A percentile compares a stretch with the other conserved stretches of the same genome.
phyloP scores from a whole-genome alignment of 495 filamentous ascomycete species.

The Penicillium cosmopolitanum region DNA sequence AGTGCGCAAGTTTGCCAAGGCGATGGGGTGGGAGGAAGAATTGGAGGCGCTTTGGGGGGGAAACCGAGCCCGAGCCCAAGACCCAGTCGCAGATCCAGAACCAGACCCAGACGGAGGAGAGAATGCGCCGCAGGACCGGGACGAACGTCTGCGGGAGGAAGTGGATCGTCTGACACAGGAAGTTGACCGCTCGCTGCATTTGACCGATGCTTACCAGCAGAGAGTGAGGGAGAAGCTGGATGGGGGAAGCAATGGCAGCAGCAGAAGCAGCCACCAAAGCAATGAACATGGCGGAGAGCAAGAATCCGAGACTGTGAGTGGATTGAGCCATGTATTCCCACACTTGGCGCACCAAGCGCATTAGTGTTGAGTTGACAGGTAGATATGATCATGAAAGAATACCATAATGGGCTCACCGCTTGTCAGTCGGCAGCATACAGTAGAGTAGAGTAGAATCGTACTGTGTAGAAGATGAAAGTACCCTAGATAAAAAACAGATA shows the following conservation, averaged over 20 bases:
- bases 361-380: not conserved
- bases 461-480: too few species aligned
- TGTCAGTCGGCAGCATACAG: too few species aligned
- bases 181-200: conserved; percentile 52
- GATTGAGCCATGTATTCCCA: conserved; percentile 50
- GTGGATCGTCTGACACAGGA: conserved; percentile 57
- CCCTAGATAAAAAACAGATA: too few species aligned
- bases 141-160: conserved; percentile 59
- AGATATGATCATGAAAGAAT: not conserved
- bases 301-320: conserved; percentile 14
- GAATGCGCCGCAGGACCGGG: conserved; percentile 42
- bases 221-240: conserved; percentile 44
- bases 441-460: too few species aligned
- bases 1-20: conserved; percentile 79
- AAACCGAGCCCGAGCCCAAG: conserved; percentile 50
- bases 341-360: conserved; percentile 35
- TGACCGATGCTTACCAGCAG: conserved; percentile 50
- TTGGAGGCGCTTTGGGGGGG: conserved; percentile 70
- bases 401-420: too few species aligned
- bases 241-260: conserved; percentile 5
- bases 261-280: not conserved
- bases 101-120: conserved; percentile 35
- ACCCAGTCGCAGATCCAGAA: conserved; percentile 1
- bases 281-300: conserved; percentile 1
- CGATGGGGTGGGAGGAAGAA: conserved; percentile 85